Base-by-base conservation (phyloP, 2,329 filamentous ascomycete genomes). In the Juglanconis sp. region DNA sequence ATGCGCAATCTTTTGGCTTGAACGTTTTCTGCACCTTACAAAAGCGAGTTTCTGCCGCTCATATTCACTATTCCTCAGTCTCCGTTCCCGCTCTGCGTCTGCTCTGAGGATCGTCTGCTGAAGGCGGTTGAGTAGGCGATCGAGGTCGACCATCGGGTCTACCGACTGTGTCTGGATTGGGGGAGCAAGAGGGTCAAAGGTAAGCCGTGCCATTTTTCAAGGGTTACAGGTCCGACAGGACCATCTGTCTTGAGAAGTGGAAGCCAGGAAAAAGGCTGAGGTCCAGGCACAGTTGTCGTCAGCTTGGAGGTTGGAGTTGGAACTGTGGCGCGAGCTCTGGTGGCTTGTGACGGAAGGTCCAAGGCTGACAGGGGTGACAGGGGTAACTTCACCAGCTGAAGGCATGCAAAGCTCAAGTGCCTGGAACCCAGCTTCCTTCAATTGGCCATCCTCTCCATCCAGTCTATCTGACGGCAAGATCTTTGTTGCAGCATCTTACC, bases 21-120 rank as follows among this genome's bases (percentile, higher is more conserved):
- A 8, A 17, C 5, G 15, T 8, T 7, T 40, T n/a, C 3, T 9
- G 24, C 6, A 7, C 71, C 79, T 63, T 77, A 86, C 82, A 65
- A 81, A 79, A 65, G 75, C 76, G 35, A 81, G 79, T 68, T 83
- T 85, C 64, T 81, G 80, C 62, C 90, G 81, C 74, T 91, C 89
- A 68, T 86, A 88, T 68, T 84, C 85, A 65, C 84, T 90, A 35
- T 78, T 77, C 57, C 83, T 79, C 51, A 90, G 74, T 53, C 82
- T 75, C 50, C 74, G 76, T 70, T 87, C 83, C 53, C 82, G 80
- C 56, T 87, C 83, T 57, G 82, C 78, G 63, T 87, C 82, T 35
- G 85, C 79, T 58, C 83, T 82, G 42, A 91, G 78, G 56, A 92
- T 79, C 38, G 79, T 85, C 62, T 84, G 81, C 67, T 91, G 86